These are phyloP conservation scores for Glycyrrhiza uralensis DNA, from an alignment of 306 rosid genomes.

Conservation along the genomic window DNA sequence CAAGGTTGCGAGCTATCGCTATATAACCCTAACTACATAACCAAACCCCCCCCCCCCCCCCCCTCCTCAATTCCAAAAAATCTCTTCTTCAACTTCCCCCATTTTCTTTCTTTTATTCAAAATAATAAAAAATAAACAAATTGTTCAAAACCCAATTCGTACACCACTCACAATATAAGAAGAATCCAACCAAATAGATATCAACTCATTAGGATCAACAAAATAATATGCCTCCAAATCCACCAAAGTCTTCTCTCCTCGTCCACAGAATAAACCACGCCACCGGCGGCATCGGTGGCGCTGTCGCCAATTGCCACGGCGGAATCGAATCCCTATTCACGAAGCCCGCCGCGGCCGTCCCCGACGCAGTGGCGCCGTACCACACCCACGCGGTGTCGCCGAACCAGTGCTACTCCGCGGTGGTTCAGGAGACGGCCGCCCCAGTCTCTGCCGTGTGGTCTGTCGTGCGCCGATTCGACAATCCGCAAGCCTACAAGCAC, in stretches of 20 bases:
- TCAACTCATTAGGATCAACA: neutral
- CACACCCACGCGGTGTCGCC: constrained; percentile 48
- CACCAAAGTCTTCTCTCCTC: constrained; percentile 48
- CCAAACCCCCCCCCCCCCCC: constrained; percentile 16
- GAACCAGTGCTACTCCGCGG: constrained; percentile 76
- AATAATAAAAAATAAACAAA: neutral
- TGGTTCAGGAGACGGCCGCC: constrained; percentile 70
- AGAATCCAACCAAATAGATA: neutral
- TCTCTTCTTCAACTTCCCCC: neutral
- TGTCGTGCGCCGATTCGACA: constrained; percentile 89
- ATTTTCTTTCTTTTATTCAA: neutral
- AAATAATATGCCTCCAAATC: constrained; percentile 32
- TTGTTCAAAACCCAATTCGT: neutral
- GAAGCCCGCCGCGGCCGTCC: constrained; percentile 17
- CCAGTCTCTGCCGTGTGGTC: constrained; percentile 82
- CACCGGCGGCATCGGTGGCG: neutral
- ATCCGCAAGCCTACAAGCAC: constrained; percentile 85
- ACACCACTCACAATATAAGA: neutral
- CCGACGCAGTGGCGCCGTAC: constrained; percentile 49
- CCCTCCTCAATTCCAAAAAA: neutral
- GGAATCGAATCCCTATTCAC: neutral
- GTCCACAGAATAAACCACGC: constrained; percentile 44
- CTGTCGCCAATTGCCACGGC: neutral
- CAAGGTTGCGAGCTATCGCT: constrained; percentile 3
- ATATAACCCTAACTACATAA: constrained; percentile 19